A percentile compares a stretch with the other conserved stretches of the same genome.
These are phyloP conservation scores for Neltuma alba DNA, from an alignment of 306 rosid genomes.

Conservation along the genomic window DNA sequence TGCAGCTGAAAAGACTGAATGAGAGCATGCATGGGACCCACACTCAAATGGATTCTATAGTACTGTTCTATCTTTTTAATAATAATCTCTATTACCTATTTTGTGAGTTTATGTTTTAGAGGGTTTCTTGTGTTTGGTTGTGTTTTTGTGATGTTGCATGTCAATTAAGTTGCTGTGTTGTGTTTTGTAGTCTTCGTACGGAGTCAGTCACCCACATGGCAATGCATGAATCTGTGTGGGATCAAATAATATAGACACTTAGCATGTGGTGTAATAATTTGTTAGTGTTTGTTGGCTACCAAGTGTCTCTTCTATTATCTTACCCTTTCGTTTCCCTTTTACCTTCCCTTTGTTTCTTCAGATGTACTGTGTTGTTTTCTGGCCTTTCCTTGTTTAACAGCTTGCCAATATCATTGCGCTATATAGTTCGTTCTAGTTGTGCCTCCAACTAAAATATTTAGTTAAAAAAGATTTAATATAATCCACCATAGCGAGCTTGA, in stretches of 20 bases:
- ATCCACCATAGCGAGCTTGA: background rate
- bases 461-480: background rate
- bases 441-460: background rate
- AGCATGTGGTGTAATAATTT: constrained; percentile 7
- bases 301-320: background rate
- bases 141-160: constrained; percentile 17
- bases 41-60: background rate
- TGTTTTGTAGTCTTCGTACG: constrained; percentile 18
- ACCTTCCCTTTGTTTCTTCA: background rate
- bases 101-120: background rate
- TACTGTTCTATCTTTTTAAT: background rate
- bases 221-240: background rate
- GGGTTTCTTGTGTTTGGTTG: background rate
- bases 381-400: background rate
- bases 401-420: background rate
- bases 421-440: background rate
- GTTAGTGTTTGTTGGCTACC: background rate
- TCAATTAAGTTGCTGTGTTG: constrained; percentile 1
- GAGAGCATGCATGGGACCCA: constrained; percentile 6
- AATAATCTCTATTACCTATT: background rate
- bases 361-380: background rate
- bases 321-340: background rate
- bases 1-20: constrained; percentile 44
- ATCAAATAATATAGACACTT: constrained; percentile 20
- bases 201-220: background rate